Base-by-base conservation (phyloP, 1,139 yeast genomes). In the Scheffersomyces stambukii region DNA sequence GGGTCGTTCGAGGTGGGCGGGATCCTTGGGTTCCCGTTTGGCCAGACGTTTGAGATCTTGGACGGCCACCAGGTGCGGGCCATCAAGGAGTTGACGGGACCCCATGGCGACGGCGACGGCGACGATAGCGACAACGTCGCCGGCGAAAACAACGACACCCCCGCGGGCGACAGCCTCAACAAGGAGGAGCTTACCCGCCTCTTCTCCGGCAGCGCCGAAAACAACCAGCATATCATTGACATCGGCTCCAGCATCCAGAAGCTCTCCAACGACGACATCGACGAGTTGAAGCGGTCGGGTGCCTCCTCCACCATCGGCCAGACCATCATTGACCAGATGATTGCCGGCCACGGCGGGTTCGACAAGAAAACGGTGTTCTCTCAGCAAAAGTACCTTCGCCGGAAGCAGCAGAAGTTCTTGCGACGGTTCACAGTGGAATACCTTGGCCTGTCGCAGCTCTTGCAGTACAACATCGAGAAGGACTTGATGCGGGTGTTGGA, bases 391-490 rank as follows among this genome's bases (percentile, higher is more conserved):
- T 91, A 91, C 52, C 60, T 89, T 43, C 81, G 82, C 45, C 75
- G 98, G 45, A 91, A 91, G 57, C 95, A 86, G 55, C 89, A 82
- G 51, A 93, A 93, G 62, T 91, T 85, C 50, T 69, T 85, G 38
- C 76, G 94, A 48, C 70, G 88, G 43, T 91, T 91, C 57, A 81
- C 89, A 2, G 78, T 93, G 13, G 85, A 84, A 37, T 77, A 80
- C 39, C 62, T 91, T 30, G 81, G 89, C n/a, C 64, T 86, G 9
- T 73, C 83, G n/a, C 81, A 78, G 41, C 62, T 91, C 40, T 57
- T 89, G 27, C 81, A 83, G 34, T 82, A 78, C 47, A 80, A 81
- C 45, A 60, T 76, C 25, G 95, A 81, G 35, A 76, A 73, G 41
- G 98, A 91, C 40, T 64, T 77, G 7, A 69, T 72, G 22, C 70